Base-by-base conservation (phyloP, 2,329 filamentous ascomycete genomes). In the Pseudogymnoascus sp. region DNA sequence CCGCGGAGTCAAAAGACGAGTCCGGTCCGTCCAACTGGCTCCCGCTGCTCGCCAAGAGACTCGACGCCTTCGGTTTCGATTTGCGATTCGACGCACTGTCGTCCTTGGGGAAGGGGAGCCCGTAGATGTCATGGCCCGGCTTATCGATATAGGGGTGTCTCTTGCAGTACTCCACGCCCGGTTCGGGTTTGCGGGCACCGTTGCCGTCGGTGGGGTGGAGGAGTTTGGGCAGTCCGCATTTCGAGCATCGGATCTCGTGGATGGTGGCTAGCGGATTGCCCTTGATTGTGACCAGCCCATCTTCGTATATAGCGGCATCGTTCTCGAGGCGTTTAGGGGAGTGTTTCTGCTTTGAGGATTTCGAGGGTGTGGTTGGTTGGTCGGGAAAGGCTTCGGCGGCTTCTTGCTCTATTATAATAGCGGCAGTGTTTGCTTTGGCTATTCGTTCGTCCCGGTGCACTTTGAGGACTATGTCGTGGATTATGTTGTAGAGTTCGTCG, bases 401-500 rank as follows among this genome's bases (percentile, higher is more conserved):
- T 65, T 69, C 68, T 65, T 87, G 86, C 74, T 88, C 84, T 70
- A 87, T 81, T 59, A 80, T 78, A 68, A 88, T 86, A 67, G 85
- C 81, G 70, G 88, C 82, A 65, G 87, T 82, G 67, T 83, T 77
- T 69, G 86, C 85, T 73, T 87, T 85, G 62, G 90, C 85, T 67
- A 86, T 83, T 78, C 93, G 93, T 77, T 93, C 90, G 68, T 89
- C 83, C 68, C 87, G 88, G 74, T 93, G 90, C 42, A 85, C 86
- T 73, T 89, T 85, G 70, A 91, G 81, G 67, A 91, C 80, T 61
- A 91, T 80, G 73, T 90, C 88, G 74, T 89, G 87, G 68, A 93
- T 82, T 71, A 93, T 83, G 74, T 90, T 92, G 78, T 89, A 86
- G 66, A 93, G 78, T 63, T 88, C 76, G 72, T 93, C 89, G 71